phyloP scores from a whole-genome alignment of 805 yeast genomes.

The Wickerhamiella sorbophila region DNA sequence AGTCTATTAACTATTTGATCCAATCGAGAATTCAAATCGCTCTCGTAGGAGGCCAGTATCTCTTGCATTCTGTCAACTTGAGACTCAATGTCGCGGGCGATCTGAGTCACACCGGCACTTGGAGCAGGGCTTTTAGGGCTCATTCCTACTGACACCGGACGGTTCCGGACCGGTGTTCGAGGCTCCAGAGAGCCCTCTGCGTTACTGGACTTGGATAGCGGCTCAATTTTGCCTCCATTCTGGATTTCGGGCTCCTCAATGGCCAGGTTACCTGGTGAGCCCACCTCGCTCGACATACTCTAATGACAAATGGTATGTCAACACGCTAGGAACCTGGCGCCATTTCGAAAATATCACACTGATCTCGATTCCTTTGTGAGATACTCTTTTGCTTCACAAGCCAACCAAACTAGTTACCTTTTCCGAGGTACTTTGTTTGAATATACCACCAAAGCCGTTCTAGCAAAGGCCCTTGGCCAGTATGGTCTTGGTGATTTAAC shows the following conservation, averaged over 20 bases:
- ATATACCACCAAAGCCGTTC: slow-evolving; percentile 5
- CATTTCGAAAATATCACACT: background rate
- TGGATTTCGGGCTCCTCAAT: too few species aligned
- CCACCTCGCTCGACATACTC: background rate
- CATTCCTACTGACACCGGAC: background rate
- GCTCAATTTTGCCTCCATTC: too few species aligned
- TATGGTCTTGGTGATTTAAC: slow-evolving; percentile 3
- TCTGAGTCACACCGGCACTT: slow-evolving; percentile 9
- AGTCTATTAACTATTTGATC: slow-evolving; percentile 8
- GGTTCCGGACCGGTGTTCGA: background rate
- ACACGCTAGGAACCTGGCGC: background rate
- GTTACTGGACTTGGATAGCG: too few species aligned
- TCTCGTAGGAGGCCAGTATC: slow-evolving; percentile 12
- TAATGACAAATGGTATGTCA: background rate
- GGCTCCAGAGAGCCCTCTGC: background rate
- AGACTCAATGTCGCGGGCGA: slow-evolving; percentile 13
- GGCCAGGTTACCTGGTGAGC: background rate
- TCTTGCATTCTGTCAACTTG: slow-evolving; percentile 9
- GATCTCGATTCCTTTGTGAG: background rate
- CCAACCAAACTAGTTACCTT: slow-evolving; percentile 5
- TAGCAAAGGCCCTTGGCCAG: background rate
- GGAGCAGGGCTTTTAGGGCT: slow-evolving; percentile 3
- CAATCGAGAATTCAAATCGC: slow-evolving; percentile 11
- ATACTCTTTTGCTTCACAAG: background rate
- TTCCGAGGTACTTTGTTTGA: slow-evolving; percentile 11